Percentiles rank a stretch among this genome's conserved stretches.
These are phyloP conservation scores for Pezicula carpinea DNA, from an alignment of 2,329 filamentous ascomycete species.

Conservation along the genomic window DNA sequence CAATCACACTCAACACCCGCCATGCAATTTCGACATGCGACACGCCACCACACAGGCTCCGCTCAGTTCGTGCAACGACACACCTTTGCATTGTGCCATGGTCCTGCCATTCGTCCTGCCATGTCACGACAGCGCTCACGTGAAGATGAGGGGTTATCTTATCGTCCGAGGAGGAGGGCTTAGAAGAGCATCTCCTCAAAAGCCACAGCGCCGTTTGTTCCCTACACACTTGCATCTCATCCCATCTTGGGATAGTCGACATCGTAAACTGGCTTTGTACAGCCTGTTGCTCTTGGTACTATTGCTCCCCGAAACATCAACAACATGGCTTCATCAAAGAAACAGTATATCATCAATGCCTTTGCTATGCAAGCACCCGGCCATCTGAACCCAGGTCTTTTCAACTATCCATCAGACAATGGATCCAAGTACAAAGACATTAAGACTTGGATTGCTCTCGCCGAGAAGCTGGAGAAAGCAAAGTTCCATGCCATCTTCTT, in stretches of 20 bases:
- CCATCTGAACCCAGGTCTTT: slow-evolving; percentile 52
- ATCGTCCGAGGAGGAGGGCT: not conserved
- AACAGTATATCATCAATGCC: slow-evolving; percentile 45
- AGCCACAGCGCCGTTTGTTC: too few species aligned
- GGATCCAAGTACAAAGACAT: slow-evolving; percentile 57
- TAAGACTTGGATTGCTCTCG: slow-evolving; percentile 56
- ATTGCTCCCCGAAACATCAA: too few species aligned
- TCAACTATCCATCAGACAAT: slow-evolving; percentile 60
- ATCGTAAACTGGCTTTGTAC: too few species aligned
- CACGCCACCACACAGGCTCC: too few species aligned
- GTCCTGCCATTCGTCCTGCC: not conserved
- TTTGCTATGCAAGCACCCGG: slow-evolving; percentile 46
- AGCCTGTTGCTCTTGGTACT: too few species aligned
- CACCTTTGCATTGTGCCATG: not conserved
- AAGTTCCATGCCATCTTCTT: slow-evolving; percentile 66
- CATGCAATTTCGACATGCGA: not conserved
- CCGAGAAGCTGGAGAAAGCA: slow-evolving; percentile 53
- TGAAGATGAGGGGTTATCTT: not conserved
- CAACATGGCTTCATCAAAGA: slow-evolving; percentile 25
- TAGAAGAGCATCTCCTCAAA: too few species aligned
- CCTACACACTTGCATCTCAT: too few species aligned
- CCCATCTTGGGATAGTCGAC: too few species aligned
- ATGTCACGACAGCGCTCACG: not conserved
- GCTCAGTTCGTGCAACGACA: not conserved
- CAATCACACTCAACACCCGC: slow-evolving; percentile 10